Percentiles rank a stretch among this genome's conserved stretches.
Conservation (phyloP, 805 yeast species). For the Clavispora phyllophila region DNA sequence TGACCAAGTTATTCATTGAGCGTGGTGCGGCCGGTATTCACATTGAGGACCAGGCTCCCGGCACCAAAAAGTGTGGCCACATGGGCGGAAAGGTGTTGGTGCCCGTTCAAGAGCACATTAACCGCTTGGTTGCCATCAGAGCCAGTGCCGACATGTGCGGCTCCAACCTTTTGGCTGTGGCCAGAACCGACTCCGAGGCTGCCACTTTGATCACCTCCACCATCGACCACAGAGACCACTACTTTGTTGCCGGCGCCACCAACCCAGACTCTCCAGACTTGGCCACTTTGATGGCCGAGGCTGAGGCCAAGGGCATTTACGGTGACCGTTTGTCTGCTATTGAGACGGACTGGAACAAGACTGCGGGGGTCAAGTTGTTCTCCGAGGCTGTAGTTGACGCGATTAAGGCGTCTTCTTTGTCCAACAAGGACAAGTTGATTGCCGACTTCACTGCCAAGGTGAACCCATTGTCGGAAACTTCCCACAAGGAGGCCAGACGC, state of each 20-base stretch:
- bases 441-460: slow-evolving; percentile 62
- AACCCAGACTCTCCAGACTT: slow-evolving; percentile 75
- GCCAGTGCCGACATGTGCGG: slow-evolving; percentile 93
- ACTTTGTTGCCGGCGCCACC: slow-evolving; percentile 85
- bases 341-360: slow-evolving; percentile 76
- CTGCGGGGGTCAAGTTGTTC: slow-evolving; percentile 83
- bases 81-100: slow-evolving; percentile 98
- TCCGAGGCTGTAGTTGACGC: slow-evolving; percentile 87
- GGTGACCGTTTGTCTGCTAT: slow-evolving; percentile 67
- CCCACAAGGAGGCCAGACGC: slow-evolving; percentile 74
- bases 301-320: slow-evolving; percentile 67
- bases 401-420: slow-evolving; percentile 54
- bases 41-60: slow-evolving; percentile 98
- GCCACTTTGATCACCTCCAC: slow-evolving; percentile 93
- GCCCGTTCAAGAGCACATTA: slow-evolving; percentile 96
- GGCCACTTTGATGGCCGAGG: slow-evolving; percentile 72
- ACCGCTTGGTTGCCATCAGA: slow-evolving; percentile 88
- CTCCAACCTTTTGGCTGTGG: slow-evolving; percentile 78
- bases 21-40: slow-evolving; percentile 99
- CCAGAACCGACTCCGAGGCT: slow-evolving; percentile 97
- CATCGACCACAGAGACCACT: slow-evolving; percentile 92
- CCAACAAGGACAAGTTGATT: slow-evolving; percentile 61
- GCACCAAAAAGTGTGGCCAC: slow-evolving; percentile 98
- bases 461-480: slow-evolving; percentile 68
- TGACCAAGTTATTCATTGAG: slow-evolving; percentile 93